These are phyloP conservation scores for Filobasidium wieringae DNA, from an alignment of 768 basidiomycete species.

Conservation along the genomic window DNA sequence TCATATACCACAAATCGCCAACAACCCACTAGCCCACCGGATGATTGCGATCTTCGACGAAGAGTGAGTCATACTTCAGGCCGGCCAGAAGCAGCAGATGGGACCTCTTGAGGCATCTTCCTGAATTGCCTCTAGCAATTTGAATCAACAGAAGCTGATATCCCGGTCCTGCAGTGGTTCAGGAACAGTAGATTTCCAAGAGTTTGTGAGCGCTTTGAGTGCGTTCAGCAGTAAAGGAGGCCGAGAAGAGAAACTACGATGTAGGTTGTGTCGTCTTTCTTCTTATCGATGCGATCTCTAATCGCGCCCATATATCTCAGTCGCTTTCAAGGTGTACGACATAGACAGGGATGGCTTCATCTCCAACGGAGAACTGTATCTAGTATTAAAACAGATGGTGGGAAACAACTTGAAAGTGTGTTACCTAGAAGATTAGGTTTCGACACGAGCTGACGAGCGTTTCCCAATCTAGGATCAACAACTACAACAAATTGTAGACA, in stretches of 20 bases:
- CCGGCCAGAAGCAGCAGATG: not conserved
- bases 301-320: constrained; percentile 44
- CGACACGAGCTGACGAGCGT: not conserved
- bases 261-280: constrained; percentile 53
- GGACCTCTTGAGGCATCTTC: too few species aligned
- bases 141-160: not conserved
- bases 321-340: constrained; percentile 99
- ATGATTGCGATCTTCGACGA: constrained; percentile 99
- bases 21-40: constrained; percentile 86
- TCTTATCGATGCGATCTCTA: not conserved
- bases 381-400: constrained; percentile 99
- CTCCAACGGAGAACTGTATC: constrained; percentile 94
- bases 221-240: constrained; percentile 96
- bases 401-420: constrained; percentile 91
- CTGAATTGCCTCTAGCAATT: not conserved
- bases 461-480: constrained; percentile 65
- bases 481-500: constrained; percentile 97
- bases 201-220: constrained; percentile 94
- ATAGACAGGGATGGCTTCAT: constrained; percentile 96
- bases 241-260: constrained; percentile 88
- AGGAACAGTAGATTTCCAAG: constrained; percentile 97
- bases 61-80: constrained; percentile 54
- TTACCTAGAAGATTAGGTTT: not conserved
- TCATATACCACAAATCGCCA: constrained; percentile 97
- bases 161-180: constrained; percentile 61